Evolutionary conservation across 345 rosid genomes (phyloP).

Genomic region (Murraya paniculata): DNA sequence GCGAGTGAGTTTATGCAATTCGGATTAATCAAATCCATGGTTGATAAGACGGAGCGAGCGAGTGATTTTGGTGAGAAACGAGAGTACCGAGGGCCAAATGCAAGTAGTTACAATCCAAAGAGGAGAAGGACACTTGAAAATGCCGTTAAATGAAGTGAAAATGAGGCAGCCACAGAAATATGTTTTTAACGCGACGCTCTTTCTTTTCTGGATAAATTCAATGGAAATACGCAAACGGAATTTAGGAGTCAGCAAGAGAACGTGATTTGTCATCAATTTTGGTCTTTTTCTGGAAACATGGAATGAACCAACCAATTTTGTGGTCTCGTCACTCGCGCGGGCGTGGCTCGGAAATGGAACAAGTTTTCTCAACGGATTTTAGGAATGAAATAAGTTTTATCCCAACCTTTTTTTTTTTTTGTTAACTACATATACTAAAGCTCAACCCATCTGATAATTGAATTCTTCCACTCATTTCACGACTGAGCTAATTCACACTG

Average conservation of each 20-base stretch:
- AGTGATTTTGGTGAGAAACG: background rate
- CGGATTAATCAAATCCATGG: constrained; percentile 5
- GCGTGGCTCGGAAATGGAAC: no score
- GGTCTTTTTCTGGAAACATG: background rate
- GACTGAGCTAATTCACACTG: no score
- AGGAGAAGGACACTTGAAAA: background rate
- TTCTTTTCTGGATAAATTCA: background rate
- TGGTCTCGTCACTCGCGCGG: no score
- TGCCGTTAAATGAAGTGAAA: background rate
- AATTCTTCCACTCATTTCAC: no score
- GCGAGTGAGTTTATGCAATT: constrained; percentile 6
- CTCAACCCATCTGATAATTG: no score
- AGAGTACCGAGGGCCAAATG: no score
- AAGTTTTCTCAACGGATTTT: no score
- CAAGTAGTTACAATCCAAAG: background rate
- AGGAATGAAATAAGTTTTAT: no score
- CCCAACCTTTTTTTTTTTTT: no score
- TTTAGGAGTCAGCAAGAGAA: background rate
- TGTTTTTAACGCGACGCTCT: background rate
- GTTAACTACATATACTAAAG: no score
- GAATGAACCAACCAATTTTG: background rate
- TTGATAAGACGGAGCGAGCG: background rate
- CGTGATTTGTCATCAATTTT: no score
- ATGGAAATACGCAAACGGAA: background rate
- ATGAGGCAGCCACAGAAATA: background rate